Conservation (phyloP, 176 grass and related monocot species). For the Triticum urartu region DNA sequence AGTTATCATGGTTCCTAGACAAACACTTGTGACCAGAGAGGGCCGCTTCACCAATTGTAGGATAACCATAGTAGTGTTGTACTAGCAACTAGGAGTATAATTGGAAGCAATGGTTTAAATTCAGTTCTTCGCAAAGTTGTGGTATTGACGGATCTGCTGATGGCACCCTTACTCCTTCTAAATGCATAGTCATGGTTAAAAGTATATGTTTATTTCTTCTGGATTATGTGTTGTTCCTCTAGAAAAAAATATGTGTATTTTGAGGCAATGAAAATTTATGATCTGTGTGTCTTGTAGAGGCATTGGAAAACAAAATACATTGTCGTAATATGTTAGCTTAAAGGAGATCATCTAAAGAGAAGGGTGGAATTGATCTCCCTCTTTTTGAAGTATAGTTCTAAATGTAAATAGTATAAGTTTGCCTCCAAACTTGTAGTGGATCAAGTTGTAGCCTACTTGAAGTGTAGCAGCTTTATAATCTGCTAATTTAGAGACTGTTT, state of each 20-base stretch:
- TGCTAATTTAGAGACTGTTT: background rate
- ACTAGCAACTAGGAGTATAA: background rate
- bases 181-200: background rate
- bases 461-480: background rate
- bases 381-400: background rate
- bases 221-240: background rate
- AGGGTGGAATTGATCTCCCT: background rate
- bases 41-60: background rate
- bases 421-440: background rate
- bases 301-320: background rate
- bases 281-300: background rate
- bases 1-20: background rate
- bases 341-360: background rate
- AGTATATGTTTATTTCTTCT: background rate
- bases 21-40: background rate
- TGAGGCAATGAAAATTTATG: background rate
- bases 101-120: background rate
- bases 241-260: background rate
- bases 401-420: background rate
- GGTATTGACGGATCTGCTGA: background rate
- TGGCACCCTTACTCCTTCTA: background rate
- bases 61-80: background rate
- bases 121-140: background rate
- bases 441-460: background rate
- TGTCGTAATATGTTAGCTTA: background rate